Evolutionary conservation across 2,329 filamentous ascomycete species (phyloP), one percentile per base, ranked within the genome.

Genomic region (Dothiorella sarmentorum): DNA sequence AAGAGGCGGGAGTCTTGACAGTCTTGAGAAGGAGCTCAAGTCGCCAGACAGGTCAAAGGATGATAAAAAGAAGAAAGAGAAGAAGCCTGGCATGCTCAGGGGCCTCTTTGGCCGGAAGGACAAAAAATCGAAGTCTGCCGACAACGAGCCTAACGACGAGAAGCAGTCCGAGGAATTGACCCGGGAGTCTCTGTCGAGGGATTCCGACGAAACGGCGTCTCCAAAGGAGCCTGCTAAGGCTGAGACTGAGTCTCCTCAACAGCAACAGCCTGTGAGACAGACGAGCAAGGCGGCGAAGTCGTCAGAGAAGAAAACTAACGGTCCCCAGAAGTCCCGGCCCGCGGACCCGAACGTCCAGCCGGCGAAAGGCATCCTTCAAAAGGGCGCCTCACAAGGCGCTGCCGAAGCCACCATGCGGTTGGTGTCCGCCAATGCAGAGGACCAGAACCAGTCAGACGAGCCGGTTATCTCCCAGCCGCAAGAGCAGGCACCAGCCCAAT

Each of bases 11-110:
- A 93, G 90, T 69, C 78, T 95, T 44, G 91, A 96, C 63, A 86
- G 85, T 60, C 80, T 90, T 53, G 88, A 91, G 59, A 91, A 89
- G 75, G 82, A 84, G 22, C 76, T 83, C 31, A 80, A 83, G 2
- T 79, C 79, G 15, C 75, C 78, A 20, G 89, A 91, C 40, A 85
- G 83, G 67, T 67, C 68, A 57, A 74, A 89, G 72, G 88, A 93
- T 49, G 87, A 90, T 64, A 89, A 88, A 73, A 90, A 86, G 70
- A 87, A 85, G 71, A 91, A 82, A 64, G 79, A 82, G 61, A 88
- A 87, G 76, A 88, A 90, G 69, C 78, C 82, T 4, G 85, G 85
- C 49, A 89, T 89, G 83, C 82, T 90, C 45, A 87, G 86, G 66
- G 86, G 86, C 4, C 73, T 87, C 6, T 87, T 87, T 75, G 86